Percentiles rank a stretch among this genome's conserved stretches.
Evolutionary conservation across 1,284 basidiomycete genomes (phyloP).

Genomic region (Mycena sp.): DNA sequence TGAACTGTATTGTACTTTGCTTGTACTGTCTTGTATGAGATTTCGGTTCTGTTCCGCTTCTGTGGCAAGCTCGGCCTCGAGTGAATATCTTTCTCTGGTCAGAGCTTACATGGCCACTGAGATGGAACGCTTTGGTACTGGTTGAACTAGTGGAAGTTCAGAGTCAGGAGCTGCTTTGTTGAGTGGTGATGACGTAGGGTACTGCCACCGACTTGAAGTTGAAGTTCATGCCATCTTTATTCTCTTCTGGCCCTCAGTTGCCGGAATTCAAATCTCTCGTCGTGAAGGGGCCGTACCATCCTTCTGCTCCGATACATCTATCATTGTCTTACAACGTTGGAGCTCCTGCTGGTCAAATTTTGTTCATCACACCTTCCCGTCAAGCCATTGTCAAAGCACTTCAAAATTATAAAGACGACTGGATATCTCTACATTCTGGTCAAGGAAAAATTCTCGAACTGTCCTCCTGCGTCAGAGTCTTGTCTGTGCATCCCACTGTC

Average conservation of each 20-base stretch:
- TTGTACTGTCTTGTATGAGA: too few species aligned
- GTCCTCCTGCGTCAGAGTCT: constrained; percentile 59
- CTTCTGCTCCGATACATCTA: constrained; percentile 67
- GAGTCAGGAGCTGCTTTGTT: too few species aligned
- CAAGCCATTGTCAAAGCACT: constrained; percentile 52
- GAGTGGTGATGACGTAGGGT: too few species aligned
- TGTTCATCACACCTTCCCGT: constrained; percentile 65
- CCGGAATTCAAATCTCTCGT: constrained; percentile 60
- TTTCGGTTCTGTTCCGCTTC: too few species aligned
- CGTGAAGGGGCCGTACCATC: constrained; percentile 60
- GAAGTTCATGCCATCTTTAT: constrained; percentile 46
- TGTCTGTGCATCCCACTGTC: constrained; percentile 53
- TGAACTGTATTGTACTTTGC: too few species aligned
- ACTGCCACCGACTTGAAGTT: too few species aligned
- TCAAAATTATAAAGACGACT: constrained; percentile 61
- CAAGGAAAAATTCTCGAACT: constrained; percentile 51
- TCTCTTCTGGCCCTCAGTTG: constrained; percentile 49
- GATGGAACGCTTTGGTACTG: too few species aligned
- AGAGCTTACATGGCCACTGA: too few species aligned
- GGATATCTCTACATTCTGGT: constrained; percentile 58
- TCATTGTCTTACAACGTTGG: constrained; percentile 57
- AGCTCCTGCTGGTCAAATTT: constrained; percentile 43
- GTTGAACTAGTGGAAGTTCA: too few species aligned
- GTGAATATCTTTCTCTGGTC: too few species aligned
- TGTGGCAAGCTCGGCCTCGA: too few species aligned